phyloP scores from a whole-genome alignment of 2,329 filamentous ascomycete species.

The Colletotrichum tropicicola region DNA sequence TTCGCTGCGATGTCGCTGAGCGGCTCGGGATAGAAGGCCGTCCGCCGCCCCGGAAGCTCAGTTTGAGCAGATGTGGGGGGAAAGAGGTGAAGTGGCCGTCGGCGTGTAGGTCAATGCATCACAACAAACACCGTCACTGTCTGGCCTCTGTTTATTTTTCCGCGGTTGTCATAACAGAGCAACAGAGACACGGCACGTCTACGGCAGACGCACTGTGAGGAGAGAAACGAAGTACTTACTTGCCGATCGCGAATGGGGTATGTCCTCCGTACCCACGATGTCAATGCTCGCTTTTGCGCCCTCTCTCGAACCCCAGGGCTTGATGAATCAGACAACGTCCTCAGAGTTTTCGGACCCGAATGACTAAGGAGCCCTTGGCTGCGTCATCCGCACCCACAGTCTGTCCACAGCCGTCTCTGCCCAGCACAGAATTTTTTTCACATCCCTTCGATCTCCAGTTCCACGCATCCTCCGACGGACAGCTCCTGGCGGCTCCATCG shows the following conservation, averaged over 20 bases:
- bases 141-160: constrained; percentile 4
- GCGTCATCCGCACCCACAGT: constrained; percentile 5
- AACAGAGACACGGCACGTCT: neutral
- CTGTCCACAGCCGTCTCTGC: neutral
- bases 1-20: neutral
- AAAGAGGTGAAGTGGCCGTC: neutral
- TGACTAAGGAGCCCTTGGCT: neutral
- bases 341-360: neutral
- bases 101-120: constrained; percentile 15
- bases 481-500: neutral
- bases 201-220: neutral
- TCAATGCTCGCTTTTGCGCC: no score
- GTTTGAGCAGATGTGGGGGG: neutral
- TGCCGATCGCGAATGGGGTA: neutral
- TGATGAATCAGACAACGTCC: neutral
- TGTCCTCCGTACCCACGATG: neutral
- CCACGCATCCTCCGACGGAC: neutral
- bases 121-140: constrained; percentile 17
- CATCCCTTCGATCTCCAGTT: neutral
- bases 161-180: constrained; percentile 10
- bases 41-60: neutral
- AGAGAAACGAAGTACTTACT: neutral
- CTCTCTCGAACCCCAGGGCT: neutral
- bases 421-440: neutral
- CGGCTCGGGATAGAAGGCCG: neutral